phyloP scores from a whole-genome alignment of 257 asterid genomes.

The Solanum ahanhuiri region DNA sequence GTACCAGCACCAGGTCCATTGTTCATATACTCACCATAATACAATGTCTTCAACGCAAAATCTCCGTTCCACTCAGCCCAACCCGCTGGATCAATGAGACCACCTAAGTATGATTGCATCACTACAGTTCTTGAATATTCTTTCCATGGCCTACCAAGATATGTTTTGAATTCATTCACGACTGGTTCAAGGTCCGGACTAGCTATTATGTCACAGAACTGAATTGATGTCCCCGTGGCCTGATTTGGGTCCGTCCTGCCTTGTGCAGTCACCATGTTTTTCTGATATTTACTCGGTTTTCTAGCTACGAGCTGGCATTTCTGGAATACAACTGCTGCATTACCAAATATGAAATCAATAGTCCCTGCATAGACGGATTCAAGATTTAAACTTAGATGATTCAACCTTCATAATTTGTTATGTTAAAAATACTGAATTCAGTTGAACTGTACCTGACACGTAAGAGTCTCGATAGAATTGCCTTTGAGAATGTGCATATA shows the following conservation, averaged over 20 bases:
- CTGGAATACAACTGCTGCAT: constrained; percentile 48
- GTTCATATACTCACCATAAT: constrained; percentile 43
- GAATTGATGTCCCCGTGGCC: constrained; percentile 49
- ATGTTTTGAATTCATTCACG: constrained; percentile 17
- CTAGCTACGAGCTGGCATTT: constrained; percentile 30
- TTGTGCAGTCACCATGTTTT: constrained; percentile 61
- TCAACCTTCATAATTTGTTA: not conserved
- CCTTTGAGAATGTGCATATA: constrained; percentile 37
- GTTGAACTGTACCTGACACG: constrained; percentile 14
- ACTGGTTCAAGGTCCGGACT: constrained; percentile 28
- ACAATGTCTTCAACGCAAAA: constrained; percentile 32
- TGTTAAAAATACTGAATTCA: not conserved
- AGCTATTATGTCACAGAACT: constrained; percentile 23
- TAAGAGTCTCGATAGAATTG: constrained; percentile 47
- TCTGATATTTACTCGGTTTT: constrained; percentile 27
- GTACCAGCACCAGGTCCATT: constrained; percentile 47
- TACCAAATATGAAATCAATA: constrained; percentile 52
- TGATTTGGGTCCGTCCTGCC: constrained; percentile 52
- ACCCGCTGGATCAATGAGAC: constrained; percentile 37
- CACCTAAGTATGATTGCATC: constrained; percentile 32
- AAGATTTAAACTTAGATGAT: not conserved
- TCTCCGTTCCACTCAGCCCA: constrained; percentile 44
- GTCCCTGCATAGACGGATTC: constrained; percentile 6
- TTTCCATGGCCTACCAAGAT: constrained; percentile 59
- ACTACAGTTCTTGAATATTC: constrained; percentile 44